A percentile compares a stretch with the other conserved stretches of the same genome.
Evolutionary conservation across 805 yeast species (phyloP).

Genomic region (Alloascoidea africana): DNA sequence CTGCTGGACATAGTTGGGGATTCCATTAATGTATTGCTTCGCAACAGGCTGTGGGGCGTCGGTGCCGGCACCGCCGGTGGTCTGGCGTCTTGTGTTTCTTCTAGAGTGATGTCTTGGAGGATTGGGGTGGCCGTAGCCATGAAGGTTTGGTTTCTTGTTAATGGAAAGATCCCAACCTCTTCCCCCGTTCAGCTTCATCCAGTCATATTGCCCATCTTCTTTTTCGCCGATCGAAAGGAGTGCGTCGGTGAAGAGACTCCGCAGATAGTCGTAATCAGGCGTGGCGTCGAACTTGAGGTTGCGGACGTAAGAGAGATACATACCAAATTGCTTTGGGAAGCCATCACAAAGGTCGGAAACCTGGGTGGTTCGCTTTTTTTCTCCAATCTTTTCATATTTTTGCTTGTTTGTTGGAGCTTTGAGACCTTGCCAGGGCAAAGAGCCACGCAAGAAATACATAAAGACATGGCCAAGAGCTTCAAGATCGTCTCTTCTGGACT

Average conservation of each 20-base stretch:
- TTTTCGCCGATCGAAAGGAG: constrained; percentile 40
- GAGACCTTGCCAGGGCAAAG: constrained; percentile 82
- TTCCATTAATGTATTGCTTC: constrained; percentile 1
- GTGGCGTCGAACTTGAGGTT: constrained; percentile 61
- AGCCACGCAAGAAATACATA: constrained; percentile 64
- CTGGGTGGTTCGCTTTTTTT: constrained; percentile 56
- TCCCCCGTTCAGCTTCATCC: constrained; percentile 71
- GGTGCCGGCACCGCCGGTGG: not conserved
- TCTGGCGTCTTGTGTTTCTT: not conserved
- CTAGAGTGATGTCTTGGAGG: constrained; percentile 23
- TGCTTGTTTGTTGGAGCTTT: constrained; percentile 78
- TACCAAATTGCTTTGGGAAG: constrained; percentile 61
- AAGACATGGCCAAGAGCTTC: constrained; percentile 76
- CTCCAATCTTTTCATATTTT: constrained; percentile 75
- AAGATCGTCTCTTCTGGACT: constrained; percentile 68
- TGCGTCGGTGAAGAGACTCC: constrained; percentile 43
- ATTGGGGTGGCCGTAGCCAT: constrained; percentile 68
- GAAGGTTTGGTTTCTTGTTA: constrained; percentile 65
- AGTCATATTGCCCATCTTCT: constrained; percentile 61
- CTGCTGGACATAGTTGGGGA: no score
- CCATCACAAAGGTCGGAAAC: constrained; percentile 41
- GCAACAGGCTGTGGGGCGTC: not conserved
- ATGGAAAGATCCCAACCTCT: constrained; percentile 69
- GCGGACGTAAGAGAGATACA: constrained; percentile 56
- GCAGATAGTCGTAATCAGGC: constrained; percentile 60